Evolutionary conservation across 2,329 filamentous ascomycete species (phyloP).

Genomic region (Chaetoscypha palmicola): DNA sequence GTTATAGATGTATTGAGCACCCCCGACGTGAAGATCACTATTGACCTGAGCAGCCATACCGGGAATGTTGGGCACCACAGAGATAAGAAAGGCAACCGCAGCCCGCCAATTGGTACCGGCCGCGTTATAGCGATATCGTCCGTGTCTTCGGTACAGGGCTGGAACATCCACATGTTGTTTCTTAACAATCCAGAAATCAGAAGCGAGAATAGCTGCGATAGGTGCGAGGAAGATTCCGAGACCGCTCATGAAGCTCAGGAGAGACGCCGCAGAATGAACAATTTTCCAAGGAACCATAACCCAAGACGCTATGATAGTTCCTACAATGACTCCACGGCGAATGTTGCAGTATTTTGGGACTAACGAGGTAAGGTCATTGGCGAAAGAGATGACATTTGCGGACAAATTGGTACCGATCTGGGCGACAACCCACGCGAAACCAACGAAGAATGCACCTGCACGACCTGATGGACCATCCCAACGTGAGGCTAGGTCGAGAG

Average conservation of each 20-base stretch:
- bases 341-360: slow-evolving; percentile 47
- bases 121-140: slow-evolving; percentile 25
- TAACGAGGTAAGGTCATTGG: slow-evolving; percentile 37
- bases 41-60: slow-evolving; percentile 25
- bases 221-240: slow-evolving; percentile 34
- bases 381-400: slow-evolving; percentile 33
- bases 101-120: slow-evolving; percentile 25
- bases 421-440: slow-evolving; percentile 27
- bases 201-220: slow-evolving; percentile 33
- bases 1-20: slow-evolving; percentile 31
- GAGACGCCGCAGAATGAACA: slow-evolving; percentile 29
- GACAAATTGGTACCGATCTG: slow-evolving; percentile 36
- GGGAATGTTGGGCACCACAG: slow-evolving; percentile 22
- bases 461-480: slow-evolving; percentile 25
- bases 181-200: slow-evolving; percentile 31
- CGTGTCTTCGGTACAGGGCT: slow-evolving; percentile 28
- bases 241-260: slow-evolving; percentile 31
- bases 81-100: slow-evolving; percentile 21
- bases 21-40: slow-evolving; percentile 24
- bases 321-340: slow-evolving; percentile 38
- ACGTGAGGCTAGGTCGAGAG: slow-evolving; percentile 19
- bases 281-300: slow-evolving; percentile 44
- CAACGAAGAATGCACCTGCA: slow-evolving; percentile 30
- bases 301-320: slow-evolving; percentile 36
- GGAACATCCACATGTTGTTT: slow-evolving; percentile 31